Conservation (phyloP, 2,329 filamentous ascomycete species). For the Meredithiella fracta region DNA sequence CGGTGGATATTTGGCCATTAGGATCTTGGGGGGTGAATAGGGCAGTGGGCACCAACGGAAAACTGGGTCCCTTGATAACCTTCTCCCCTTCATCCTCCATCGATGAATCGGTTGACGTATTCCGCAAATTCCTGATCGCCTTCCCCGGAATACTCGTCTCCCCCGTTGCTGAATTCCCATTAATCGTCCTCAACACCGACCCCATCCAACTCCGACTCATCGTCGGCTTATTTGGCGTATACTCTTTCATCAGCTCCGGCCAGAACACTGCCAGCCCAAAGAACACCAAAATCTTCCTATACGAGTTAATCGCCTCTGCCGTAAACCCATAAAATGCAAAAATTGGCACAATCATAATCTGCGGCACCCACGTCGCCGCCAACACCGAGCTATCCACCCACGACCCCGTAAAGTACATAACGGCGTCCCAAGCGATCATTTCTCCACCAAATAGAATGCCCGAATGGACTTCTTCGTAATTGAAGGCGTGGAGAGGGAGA, state of each 20-base stretch:
- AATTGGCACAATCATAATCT: slow-evolving; percentile 30
- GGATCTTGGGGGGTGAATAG: background rate
- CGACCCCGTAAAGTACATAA: slow-evolving; percentile 30
- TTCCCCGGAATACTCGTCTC: background rate
- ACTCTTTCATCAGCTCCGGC: slow-evolving; percentile 25
- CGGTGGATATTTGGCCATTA: background rate
- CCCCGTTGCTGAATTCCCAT: background rate
- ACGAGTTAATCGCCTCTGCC: slow-evolving; percentile 35
- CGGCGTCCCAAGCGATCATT: slow-evolving; percentile 29
- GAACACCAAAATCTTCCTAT: slow-evolving; percentile 25
- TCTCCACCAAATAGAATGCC: slow-evolving; percentile 16
- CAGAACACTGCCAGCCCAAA: slow-evolving; percentile 30
- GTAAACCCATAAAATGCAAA: slow-evolving; percentile 40
- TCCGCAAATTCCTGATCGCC: background rate
- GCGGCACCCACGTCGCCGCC: slow-evolving; percentile 33
- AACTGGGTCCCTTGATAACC: background rate
- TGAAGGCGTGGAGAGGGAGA: slow-evolving; percentile 21
- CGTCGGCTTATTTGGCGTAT: slow-evolving; percentile 21
- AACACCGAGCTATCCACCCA: slow-evolving; percentile 24
- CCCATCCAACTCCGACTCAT: slow-evolving; percentile 6
- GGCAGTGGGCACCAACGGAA: background rate
- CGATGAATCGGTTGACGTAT: background rate
- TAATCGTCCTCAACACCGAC: slow-evolving; percentile 1
- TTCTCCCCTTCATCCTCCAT: background rate
- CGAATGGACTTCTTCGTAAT: slow-evolving; percentile 28